Evolutionary conservation across 2,329 filamentous ascomycete genomes (phyloP).

Genomic region (Clonostachys chloroleuca): DNA sequence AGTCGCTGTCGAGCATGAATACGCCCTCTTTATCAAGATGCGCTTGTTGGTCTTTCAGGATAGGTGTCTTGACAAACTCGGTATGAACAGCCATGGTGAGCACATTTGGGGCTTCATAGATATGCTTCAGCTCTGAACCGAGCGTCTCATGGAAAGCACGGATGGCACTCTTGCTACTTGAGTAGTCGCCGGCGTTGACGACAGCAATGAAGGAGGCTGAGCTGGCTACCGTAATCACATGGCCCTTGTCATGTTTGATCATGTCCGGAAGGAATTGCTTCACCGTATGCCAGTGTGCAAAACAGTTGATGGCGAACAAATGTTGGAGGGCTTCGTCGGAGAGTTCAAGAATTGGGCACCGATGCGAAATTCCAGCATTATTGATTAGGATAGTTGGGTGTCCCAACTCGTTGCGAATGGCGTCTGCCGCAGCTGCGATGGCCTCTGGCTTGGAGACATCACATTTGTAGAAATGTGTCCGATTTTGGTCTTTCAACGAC

Average conservation of each 20-base stretch:
- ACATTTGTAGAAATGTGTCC: constrained; percentile 25
- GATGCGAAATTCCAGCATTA: constrained; percentile 61
- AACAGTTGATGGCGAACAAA: constrained; percentile 65
- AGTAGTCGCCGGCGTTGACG: constrained; percentile 62
- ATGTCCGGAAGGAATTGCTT: constrained; percentile 65
- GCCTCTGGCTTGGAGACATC: constrained; percentile 36
- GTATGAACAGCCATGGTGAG: constrained; percentile 61
- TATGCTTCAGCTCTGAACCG: constrained; percentile 46
- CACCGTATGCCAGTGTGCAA: constrained; percentile 59
- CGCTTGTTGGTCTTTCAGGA: constrained; percentile 13
- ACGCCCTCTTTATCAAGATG: not conserved
- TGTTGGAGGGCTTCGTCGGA: constrained; percentile 52
- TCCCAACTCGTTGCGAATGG: constrained; percentile 41
- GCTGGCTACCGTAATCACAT: constrained; percentile 67
- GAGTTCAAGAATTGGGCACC: constrained; percentile 53
- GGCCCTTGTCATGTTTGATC: constrained; percentile 60
- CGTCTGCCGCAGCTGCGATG: constrained; percentile 33
- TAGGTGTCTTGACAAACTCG: constrained; percentile 43
- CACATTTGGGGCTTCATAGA: constrained; percentile 57
- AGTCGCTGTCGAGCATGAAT: constrained; percentile 12
- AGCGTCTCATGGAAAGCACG: constrained; percentile 64
- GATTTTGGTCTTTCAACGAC: constrained; percentile 38
- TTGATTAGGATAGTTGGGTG: constrained; percentile 66
- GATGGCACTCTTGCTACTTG: constrained; percentile 59
- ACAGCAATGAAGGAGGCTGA: constrained; percentile 56